Evolutionary conservation across 306 rosid genomes (phyloP), one percentile per base, ranked within the genome.

Genomic region (Prunus mongolica): DNA sequence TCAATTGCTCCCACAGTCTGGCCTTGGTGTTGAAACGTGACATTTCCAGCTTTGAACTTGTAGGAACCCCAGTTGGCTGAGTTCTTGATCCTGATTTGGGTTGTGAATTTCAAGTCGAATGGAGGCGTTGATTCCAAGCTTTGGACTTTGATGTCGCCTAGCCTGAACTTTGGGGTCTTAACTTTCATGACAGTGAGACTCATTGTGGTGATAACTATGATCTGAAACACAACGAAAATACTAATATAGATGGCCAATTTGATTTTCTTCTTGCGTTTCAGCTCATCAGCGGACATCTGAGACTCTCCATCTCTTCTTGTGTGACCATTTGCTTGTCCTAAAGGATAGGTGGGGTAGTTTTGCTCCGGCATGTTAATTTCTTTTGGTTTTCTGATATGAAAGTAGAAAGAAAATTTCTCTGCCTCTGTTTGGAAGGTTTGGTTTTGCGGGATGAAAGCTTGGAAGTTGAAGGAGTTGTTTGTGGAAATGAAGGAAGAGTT

Each of bases 81-180:
- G 71, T 78, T 78, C 46, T 78, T 78, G 3, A 78, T 45, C 63
- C 46, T 62, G 16, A 45, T 71, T 58, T 77, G 69, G 15, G 80
- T 68, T 27, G n/a, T 28, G 75, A 77, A 77, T 65, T 13, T 67
- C 9, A 65, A 46, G 44, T 47, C 44, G 5, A 77, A 77, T 4
- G 70, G 60, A 25, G 80, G 61, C 3, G 69, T 18, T 55, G 61
- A 25, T 4, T 2, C 45, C 2, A 70, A 18, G 12, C 2, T 50
- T 20, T 20, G 54, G 74, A 78, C 2, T 0, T 12, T 30, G 25
- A 24, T 51, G 1, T 41, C 16, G 70, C 44, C 65, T 3, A 83
- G 24, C 18, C 78, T 79, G 30, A 79, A 15, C 67, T 79, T 83
- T 0, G 86, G 86, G 9, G 78, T 69, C 54, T 79, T 83, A 6